These are phyloP conservation scores for Pseudopithomyces maydicus DNA, from an alignment of 2,329 filamentous ascomycete genomes.

Conservation along the genomic window DNA sequence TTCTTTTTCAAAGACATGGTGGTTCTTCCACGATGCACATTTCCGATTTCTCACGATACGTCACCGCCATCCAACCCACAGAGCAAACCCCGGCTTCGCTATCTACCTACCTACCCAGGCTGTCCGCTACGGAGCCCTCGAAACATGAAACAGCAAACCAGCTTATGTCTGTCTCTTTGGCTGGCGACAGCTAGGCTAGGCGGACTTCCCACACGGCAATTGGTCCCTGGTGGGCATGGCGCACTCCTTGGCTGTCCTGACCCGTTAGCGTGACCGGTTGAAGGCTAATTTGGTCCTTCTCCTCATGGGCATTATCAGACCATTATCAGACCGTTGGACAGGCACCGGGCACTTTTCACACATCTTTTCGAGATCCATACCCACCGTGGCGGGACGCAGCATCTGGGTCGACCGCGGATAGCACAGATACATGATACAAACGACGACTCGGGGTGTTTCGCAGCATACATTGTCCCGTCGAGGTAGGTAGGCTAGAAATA, in stretches of 20 bases:
- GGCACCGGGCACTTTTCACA: neutral
- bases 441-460: neutral
- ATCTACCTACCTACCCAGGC: too few relatives aligned
- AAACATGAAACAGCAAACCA: slow-evolving; percentile 2
- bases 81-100: too few relatives aligned
- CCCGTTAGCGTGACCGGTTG: slow-evolving; percentile 2
- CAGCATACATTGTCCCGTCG: neutral
- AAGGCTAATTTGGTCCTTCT: neutral
- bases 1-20: too few relatives aligned
- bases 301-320: neutral
- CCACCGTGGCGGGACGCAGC: neutral
- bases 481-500: neutral
- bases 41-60: neutral
- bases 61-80: neutral
- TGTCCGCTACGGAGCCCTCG: neutral
- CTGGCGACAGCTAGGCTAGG: neutral
- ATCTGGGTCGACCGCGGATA: neutral
- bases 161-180: neutral
- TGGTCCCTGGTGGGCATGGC: slow-evolving; percentile 2
- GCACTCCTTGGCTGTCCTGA: slow-evolving; percentile 1
- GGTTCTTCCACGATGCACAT: too few relatives aligned
- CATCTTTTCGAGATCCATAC: neutral
- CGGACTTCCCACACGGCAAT: neutral
- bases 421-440: too few relatives aligned
- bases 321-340: neutral